These are phyloP conservation scores for Cordyceps cicadae DNA, from an alignment of 2,329 filamentous ascomycete genomes.

Conservation along the genomic window DNA sequence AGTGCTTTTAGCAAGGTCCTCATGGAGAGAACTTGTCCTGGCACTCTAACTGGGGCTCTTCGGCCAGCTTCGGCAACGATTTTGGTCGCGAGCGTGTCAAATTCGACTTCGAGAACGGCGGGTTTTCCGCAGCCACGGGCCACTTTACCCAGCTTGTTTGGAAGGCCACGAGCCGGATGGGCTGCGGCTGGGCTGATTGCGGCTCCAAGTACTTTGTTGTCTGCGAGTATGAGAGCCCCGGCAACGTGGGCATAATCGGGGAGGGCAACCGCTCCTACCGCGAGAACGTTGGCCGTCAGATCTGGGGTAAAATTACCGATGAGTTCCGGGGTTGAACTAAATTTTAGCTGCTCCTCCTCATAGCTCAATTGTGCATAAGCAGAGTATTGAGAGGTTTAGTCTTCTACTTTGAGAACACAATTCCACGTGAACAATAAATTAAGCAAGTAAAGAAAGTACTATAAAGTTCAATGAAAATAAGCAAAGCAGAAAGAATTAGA, in stretches of 20 bases:
- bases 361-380: neutral
- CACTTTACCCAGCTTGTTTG: conserved; percentile 27
- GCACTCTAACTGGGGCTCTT: neutral
- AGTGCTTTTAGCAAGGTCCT: neutral
- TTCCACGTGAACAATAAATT: no score
- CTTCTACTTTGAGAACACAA: no score
- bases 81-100: conserved; percentile 14
- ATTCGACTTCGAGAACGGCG: conserved; percentile 13
- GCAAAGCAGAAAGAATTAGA: no score
- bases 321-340: neutral
- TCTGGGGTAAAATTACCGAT: neutral
- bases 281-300: conserved; percentile 11
- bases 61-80: conserved; percentile 5
- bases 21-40: neutral
- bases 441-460: no score
- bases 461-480: no score
- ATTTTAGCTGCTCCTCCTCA: neutral
- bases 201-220: conserved; percentile 10
- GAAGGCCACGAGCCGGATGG: conserved; percentile 20
- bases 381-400: no score
- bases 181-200: conserved; percentile 18
- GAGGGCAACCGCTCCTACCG: conserved; percentile 1
- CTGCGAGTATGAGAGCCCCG: conserved; percentile 13
- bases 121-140: conserved; percentile 6
- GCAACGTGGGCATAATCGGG: conserved; percentile 9